Evolutionary conservation across 1,284 basidiomycete genomes (phyloP).

Genomic region (Rhodofomes roseus): DNA sequence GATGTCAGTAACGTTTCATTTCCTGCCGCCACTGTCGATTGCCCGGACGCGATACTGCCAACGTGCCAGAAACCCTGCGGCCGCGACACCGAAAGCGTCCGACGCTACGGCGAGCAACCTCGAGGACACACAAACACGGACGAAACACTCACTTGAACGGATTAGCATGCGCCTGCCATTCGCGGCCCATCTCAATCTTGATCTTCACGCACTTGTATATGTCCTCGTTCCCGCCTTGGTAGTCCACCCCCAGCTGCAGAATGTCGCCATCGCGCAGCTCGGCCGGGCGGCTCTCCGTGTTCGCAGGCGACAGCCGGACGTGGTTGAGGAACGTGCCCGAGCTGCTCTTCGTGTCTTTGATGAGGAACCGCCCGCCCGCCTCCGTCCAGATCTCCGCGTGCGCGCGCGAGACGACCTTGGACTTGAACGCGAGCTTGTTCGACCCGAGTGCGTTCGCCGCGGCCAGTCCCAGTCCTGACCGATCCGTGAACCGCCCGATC

Average conservation of each 20-base stretch:
- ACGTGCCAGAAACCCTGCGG: background rate
- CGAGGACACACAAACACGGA: background rate
- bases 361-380: constrained; percentile 67
- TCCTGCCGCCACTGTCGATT: no score
- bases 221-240: constrained; percentile 96
- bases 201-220: constrained; percentile 99
- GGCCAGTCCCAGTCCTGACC: constrained; percentile 62
- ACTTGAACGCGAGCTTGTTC: constrained; percentile 91
- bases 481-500: constrained; percentile 91
- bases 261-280: constrained; percentile 93
- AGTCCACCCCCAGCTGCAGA: constrained; percentile 95
- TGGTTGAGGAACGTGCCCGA: constrained; percentile 98
- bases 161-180: constrained; percentile 88
- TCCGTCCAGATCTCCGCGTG: constrained; percentile 95
- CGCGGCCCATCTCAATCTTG: constrained; percentile 84
- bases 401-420: constrained; percentile 91
- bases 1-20: background rate
- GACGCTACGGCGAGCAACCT: background rate
- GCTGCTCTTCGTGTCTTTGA: constrained; percentile 88
- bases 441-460: constrained; percentile 70
- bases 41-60: background rate
- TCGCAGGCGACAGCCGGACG: constrained; percentile 82
- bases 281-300: constrained; percentile 75
- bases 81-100: background rate
- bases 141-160: constrained; percentile 86